phyloP scores from a whole-genome alignment of 2,329 filamentous ascomycete genomes.

The Fusarium palustre region DNA sequence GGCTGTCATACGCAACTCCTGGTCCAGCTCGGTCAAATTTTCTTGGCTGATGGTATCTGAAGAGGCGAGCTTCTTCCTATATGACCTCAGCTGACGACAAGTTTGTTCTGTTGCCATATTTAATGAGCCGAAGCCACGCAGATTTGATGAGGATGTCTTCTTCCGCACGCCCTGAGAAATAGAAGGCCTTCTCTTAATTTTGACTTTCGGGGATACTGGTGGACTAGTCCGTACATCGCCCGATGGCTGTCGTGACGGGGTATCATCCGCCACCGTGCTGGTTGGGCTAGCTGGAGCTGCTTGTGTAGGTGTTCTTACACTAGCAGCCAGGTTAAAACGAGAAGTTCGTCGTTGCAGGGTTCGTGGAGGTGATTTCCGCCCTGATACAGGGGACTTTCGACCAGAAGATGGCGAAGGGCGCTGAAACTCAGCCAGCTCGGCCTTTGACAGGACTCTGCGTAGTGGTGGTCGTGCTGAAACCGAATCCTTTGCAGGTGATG shows the following conservation, averaged over 20 bases:
- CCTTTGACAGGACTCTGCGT: slow-evolving; percentile 85
- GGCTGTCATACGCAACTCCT: slow-evolving; percentile 72
- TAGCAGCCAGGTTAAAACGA: slow-evolving; percentile 58
- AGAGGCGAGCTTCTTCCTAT: slow-evolving; percentile 71
- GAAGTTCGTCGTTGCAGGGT: slow-evolving; percentile 67
- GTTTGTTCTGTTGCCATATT: slow-evolving; percentile 74
- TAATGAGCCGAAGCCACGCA: slow-evolving; percentile 66
- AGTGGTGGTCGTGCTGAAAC: slow-evolving; percentile 77
- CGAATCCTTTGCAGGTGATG: slow-evolving; percentile 65
- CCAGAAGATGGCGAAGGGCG: slow-evolving; percentile 61
- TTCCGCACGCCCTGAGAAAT: slow-evolving; percentile 64
- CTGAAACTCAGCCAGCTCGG: slow-evolving; percentile 85
- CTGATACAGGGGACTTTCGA: slow-evolving; percentile 61
- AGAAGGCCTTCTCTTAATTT: slow-evolving; percentile 64
- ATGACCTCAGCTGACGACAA: slow-evolving; percentile 70
- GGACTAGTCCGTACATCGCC: slow-evolving; percentile 60
- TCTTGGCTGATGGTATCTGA: slow-evolving; percentile 68
- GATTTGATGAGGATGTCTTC: slow-evolving; percentile 60
- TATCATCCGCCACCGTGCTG: slow-evolving; percentile 56
- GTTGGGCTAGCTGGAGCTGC: slow-evolving; percentile 57
- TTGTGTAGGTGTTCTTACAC: slow-evolving; percentile 54
- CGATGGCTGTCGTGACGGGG: slow-evolving; percentile 62
- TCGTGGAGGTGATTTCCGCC: slow-evolving; percentile 67
- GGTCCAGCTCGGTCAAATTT: slow-evolving; percentile 70
- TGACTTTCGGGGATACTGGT: slow-evolving; percentile 62